Evolutionary conservation across 23 red algal species (phyloP), one percentile per base, ranked within the genome.

Genomic region (Chondrus crispus): DNA sequence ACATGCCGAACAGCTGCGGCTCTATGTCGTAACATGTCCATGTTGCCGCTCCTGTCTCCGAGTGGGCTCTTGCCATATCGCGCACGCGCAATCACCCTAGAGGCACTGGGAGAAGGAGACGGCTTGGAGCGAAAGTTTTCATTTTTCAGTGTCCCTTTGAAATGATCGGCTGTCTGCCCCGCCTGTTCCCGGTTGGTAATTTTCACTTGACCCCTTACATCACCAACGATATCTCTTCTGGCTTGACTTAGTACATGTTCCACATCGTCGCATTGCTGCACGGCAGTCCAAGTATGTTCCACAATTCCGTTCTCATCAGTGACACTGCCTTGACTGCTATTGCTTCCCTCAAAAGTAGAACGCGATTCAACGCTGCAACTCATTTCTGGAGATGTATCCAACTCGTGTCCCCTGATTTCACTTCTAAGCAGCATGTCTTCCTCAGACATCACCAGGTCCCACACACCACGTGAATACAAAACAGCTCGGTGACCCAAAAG

Each of bases 381-480:
- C 60, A 66, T 66, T 66, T 52, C 48, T 43, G 44, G 63, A 2
- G 45, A 43, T 30, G 55, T 83, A 37, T 28, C 37, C 24, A 84
- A 20, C 24, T 49, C 66, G 26, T 51, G 39, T 30, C 48, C 43
- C 16, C 29, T 80, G 9, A 57, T 70, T n/a, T 79, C 80, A 39
- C 36, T 74, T 10, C 32, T 46, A 44, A 52, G 81, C 32, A 55
- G 30, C 28, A 64, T 30, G 26, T 68, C 54, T 32, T 84, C 77
- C n/a, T 86, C 78, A 4, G 71, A 24, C 19, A 55, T 46, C 9
- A 72, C 42, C 2, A 85, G 39, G 74, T 93, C 90, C 90, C 90
- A 93, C 8, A 85, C 38, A 40, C 90, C 90, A 10, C 84, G 90
- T 24, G 47, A 68, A 38, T 75, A 85, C 22, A 93, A 58, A 30